phyloP scores from a whole-genome alignment of 345 rosid species.

The Theobroma cacao region DNA sequence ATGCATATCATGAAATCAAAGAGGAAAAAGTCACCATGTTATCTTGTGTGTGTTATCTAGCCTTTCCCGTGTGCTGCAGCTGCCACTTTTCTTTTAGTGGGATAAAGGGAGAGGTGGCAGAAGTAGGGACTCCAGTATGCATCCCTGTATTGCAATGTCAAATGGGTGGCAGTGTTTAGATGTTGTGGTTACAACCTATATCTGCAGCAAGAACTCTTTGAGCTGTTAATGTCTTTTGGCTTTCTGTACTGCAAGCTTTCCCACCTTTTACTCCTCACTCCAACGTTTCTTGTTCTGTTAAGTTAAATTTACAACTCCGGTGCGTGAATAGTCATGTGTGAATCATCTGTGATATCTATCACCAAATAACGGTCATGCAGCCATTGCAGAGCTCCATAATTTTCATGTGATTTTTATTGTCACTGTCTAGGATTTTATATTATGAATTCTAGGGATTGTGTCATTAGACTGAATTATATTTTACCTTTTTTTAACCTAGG shows the following conservation, averaged over 20 bases:
- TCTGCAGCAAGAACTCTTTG: not conserved
- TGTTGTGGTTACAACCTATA: not conserved
- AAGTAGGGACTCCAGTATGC: not conserved
- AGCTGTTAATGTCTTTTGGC: not conserved
- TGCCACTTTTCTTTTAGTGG: not conserved
- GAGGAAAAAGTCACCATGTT: not conserved
- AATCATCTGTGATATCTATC: not conserved
- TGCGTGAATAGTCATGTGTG: not conserved
- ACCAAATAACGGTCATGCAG: not conserved
- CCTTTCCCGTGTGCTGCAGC: not conserved
- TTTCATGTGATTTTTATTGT: not conserved
- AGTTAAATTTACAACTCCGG: not conserved
- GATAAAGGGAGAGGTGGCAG: not conserved
- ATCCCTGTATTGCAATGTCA: not conserved
- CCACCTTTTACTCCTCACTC: not conserved
- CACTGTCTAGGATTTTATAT: not conserved
- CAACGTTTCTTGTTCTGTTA: not conserved
- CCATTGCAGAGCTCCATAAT: not conserved
- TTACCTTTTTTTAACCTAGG: no score
- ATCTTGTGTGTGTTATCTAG: not conserved
- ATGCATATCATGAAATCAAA: not conserved
- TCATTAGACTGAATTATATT: no score
- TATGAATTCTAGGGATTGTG: no score
- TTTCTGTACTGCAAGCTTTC: not conserved
- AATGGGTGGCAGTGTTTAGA: not conserved